These are phyloP conservation scores for Malus sylvestris DNA, from an alignment of 306 rosid species.

Conservation along the genomic window DNA sequence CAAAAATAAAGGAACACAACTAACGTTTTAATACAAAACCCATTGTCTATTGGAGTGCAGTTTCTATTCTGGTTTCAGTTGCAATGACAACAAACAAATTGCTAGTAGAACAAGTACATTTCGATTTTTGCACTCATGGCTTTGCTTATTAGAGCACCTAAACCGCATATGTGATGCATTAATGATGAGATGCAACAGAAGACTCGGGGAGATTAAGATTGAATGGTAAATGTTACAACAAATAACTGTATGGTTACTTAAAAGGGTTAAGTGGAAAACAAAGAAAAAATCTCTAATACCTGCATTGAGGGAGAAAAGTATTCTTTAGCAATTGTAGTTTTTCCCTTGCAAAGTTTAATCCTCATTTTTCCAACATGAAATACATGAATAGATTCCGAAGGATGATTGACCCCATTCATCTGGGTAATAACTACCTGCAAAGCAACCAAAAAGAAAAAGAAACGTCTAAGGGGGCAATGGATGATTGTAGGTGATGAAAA, in stretches of 20 bases:
- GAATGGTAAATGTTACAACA: background rate
- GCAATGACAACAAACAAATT: background rate
- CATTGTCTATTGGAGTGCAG: background rate
- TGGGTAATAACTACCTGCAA: constrained; percentile 80
- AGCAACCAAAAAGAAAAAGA: constrained; percentile 9
- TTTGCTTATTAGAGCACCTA: background rate
- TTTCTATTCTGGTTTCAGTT: background rate
- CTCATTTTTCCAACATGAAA: constrained; percentile 90
- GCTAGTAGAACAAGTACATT: background rate
- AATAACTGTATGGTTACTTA: background rate
- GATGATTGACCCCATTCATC: constrained; percentile 54
- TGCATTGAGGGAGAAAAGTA: constrained; percentile 83
- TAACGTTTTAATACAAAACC: background rate
- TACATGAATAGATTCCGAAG: constrained; percentile 65
- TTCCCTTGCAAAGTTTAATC: constrained; percentile 74
- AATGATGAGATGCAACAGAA: background rate
- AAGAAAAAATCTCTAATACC: constrained; percentile 31
- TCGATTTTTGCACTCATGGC: background rate
- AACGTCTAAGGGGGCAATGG: background rate
- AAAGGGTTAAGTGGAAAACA: too few relatives aligned
- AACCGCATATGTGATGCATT: background rate
- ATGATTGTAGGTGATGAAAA: background rate
- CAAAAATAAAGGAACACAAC: background rate
- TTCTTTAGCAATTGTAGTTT: constrained; percentile 62
- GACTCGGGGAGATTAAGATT: background rate